Evolutionary conservation across 306 rosid species (phyloP), one percentile per base, ranked within the genome.

Genomic region (Malus sieversii): DNA sequence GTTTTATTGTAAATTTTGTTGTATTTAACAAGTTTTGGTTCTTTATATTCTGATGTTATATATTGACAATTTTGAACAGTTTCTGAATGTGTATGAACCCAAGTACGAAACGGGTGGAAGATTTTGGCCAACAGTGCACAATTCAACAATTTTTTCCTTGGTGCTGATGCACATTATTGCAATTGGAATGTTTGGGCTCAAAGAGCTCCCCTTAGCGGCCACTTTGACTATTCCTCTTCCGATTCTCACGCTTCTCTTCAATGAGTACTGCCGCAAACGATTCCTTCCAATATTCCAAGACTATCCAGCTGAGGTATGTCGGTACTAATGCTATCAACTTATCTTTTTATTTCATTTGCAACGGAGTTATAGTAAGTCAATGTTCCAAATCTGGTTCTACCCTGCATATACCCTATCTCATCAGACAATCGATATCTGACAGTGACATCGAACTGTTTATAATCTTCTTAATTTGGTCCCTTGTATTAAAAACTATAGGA

Each of bases 111-210:
- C 88, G 46, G 96, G 85, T 3, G 98, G 98, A 75, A 81, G 76
- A 83, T 85, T 83, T 81, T 93, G 98, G 98, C 88, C 91, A 8
- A 86, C 77, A 44, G 95, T 93, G 75, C 97, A 90, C 78, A 19
- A 58, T 52, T 89, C 96, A 19, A 89, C 89, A 45, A 84, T 93
- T 62, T 93, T 90, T 80, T 86, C 96, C 22, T 82, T 93, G 86
- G 64, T 87, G 57, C 84, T 93, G 66, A 93, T 93, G 98, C 98
- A 93, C 78, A 66, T 90, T 51, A 90, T 93, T 78, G 91, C 88
- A 23, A 87, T 93, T 80, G 98, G 98, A 30, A 68, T 90, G 48
- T 93, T 93, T 59, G 95, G 98, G 61, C 80, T 90, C 74, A 93
- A 90, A 84, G 71, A 82, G 71, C 80, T 90, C 77, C 88, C 93